phyloP scores from a whole-genome alignment of 2,329 filamentous ascomycete genomes.

The Achaetomium macrosporum region DNA sequence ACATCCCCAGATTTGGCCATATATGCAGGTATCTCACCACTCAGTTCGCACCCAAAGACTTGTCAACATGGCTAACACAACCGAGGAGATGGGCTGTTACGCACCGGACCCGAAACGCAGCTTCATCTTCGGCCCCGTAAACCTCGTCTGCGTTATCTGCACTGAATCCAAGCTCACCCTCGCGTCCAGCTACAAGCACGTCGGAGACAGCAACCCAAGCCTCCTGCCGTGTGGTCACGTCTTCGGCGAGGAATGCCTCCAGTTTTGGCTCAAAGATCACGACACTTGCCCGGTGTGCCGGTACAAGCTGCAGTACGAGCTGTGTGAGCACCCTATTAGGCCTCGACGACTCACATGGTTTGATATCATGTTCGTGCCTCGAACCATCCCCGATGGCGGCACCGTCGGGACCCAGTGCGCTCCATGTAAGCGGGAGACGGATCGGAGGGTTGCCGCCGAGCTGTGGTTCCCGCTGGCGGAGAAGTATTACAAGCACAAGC shows the following conservation, averaged over 20 bases:
- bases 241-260: constrained; percentile 3
- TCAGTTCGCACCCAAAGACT: not conserved
- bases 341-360: not conserved
- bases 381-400: not conserved
- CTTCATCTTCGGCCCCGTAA: not conserved
- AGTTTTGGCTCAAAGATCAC: not conserved
- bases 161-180: not conserved
- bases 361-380: not conserved
- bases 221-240: constrained; percentile 9
- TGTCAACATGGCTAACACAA: not conserved
- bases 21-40: not conserved
- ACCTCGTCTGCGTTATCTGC: constrained; percentile 3
- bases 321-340: not conserved
- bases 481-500: not conserved
- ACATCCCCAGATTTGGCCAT: not conserved
- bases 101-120: constrained; percentile 3
- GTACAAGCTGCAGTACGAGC: not conserved
- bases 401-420: not conserved
- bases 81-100: not conserved
- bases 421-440: not conserved
- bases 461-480: not conserved
- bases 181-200: not conserved
- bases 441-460: not conserved
- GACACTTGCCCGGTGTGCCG: constrained; percentile 8
- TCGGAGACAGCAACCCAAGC: not conserved